phyloP scores from a whole-genome alignment of 1,284 basidiomycete species.

The Sporisorium exsertum region DNA sequence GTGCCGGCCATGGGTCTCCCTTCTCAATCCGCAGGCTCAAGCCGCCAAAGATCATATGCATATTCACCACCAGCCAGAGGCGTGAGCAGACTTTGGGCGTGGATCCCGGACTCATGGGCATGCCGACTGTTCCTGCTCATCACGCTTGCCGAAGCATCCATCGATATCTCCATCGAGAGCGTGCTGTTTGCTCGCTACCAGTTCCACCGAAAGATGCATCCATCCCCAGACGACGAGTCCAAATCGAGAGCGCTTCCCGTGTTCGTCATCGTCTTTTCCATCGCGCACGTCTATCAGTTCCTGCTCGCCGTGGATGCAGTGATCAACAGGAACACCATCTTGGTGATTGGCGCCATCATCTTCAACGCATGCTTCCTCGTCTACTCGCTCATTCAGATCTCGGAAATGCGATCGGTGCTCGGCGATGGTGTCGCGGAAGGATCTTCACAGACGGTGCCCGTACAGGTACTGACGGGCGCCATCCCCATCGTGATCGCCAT shows the following conservation, averaged over 20 bases:
- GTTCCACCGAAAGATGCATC: constrained; percentile 40
- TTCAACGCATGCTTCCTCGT: constrained; percentile 61
- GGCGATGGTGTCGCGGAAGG: constrained; percentile 57
- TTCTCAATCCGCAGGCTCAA: constrained; percentile 19
- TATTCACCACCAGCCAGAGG: constrained; percentile 40
- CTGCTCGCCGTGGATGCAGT: constrained; percentile 58
- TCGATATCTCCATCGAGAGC: constrained; percentile 59
- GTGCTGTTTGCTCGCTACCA: constrained; percentile 56
- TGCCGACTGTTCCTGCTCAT: constrained; percentile 56
- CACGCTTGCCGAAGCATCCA: constrained; percentile 55
- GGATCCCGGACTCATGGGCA: constrained; percentile 54
- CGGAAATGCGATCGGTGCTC: constrained; percentile 59
- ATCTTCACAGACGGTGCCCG: constrained; percentile 57
- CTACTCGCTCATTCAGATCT: constrained; percentile 62
- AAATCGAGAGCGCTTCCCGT: constrained; percentile 53
- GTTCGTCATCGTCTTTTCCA: constrained; percentile 59
- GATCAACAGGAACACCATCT: constrained; percentile 60
- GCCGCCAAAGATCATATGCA: constrained; percentile 40
- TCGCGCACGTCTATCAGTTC: constrained; percentile 61
- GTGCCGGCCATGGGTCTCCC: constrained; percentile 40
- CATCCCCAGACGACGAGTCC: constrained; percentile 36
- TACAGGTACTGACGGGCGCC: constrained; percentile 58
- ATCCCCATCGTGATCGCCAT: constrained; percentile 60
- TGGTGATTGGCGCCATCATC: constrained; percentile 56
- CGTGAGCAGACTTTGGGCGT: constrained; percentile 37